These are phyloP conservation scores for Solanum ahanhuiri DNA, from an alignment of 257 asterid species.

Conservation along the genomic window DNA sequence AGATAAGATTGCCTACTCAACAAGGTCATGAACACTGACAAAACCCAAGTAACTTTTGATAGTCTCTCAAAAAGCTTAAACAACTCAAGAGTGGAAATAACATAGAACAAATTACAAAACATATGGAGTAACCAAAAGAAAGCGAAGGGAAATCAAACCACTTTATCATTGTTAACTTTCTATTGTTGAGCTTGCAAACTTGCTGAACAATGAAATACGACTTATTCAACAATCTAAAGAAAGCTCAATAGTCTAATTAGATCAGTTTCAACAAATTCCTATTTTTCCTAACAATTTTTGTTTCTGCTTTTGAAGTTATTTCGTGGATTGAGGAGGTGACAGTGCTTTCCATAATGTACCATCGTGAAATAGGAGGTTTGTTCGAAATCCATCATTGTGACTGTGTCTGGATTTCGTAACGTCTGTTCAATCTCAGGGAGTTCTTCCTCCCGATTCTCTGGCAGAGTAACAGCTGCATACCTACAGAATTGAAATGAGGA, in stretches of 20 bases:
- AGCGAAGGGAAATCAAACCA: background rate
- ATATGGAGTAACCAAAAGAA: background rate
- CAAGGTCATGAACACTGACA: background rate
- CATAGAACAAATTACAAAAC: background rate
- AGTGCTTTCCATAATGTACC: conserved; percentile 25
- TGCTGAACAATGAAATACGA: background rate
- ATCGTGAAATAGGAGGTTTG: conserved; percentile 47
- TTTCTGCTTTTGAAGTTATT: background rate
- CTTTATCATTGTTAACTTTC: background rate
- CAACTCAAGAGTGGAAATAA: background rate
- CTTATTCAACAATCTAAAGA: background rate
- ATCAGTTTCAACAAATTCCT: background rate
- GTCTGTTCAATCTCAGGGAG: conserved; percentile 46
- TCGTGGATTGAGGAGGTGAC: background rate
- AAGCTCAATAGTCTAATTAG: background rate
- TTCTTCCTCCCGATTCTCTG: conserved; percentile 46
- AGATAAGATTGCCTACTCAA: background rate
- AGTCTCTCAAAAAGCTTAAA: background rate
- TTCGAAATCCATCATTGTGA: conserved; percentile 46
- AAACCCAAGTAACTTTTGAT: background rate
- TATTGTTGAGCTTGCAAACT: background rate
- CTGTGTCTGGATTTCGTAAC: conserved; percentile 27
- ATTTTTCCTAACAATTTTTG: background rate
- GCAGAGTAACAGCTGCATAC: conserved; percentile 49
- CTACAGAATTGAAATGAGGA: conserved; percentile 18